Evolutionary conservation across 78 protist genomes (phyloP).

Genomic region (Emiliania huxleyi): DNA sequence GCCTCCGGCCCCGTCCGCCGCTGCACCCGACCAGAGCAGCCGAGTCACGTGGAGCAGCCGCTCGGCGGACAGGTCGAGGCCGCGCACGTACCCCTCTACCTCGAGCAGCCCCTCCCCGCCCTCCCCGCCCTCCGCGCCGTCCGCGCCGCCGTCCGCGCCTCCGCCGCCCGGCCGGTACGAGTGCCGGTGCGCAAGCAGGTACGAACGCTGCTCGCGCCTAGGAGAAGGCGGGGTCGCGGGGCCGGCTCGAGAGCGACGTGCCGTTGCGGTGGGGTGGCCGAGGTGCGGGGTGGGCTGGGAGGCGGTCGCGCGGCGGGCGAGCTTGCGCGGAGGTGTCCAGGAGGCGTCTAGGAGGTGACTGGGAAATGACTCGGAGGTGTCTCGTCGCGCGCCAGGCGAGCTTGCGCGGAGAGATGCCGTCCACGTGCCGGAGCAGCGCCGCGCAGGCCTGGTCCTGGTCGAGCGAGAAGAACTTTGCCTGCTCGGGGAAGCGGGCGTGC

Average conservation of each 20-base stretch:
- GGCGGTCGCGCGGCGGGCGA: neutral
- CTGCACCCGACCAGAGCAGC: no score
- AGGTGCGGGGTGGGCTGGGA: neutral
- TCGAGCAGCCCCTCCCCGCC: no score
- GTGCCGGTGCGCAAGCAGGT: slow-evolving; percentile 55
- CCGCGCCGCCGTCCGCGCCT: no score
- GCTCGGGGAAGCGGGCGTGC: neutral
- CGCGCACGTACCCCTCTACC: neutral
- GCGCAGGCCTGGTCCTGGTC: neutral
- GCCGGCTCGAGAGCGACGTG: slow-evolving; percentile 33
- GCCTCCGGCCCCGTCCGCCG: no score
- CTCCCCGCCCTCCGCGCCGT: no score
- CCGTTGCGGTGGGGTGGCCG: no score
- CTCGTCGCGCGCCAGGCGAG: neutral
- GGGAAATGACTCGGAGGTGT: no score
- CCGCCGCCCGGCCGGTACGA: neutral
- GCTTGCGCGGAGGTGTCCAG: neutral
- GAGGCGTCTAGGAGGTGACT: no score
- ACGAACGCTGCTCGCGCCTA: slow-evolving; percentile 54
- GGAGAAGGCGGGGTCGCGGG: slow-evolving; percentile 53
- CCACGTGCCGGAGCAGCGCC: neutral
- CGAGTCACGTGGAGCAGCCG: neutral
- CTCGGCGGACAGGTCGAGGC: neutral
- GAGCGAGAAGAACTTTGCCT: neutral
- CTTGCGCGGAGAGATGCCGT: neutral